Evolutionary conservation across 1,284 basidiomycete species (phyloP).

Genomic region (Paramarasmius palmivorus): DNA sequence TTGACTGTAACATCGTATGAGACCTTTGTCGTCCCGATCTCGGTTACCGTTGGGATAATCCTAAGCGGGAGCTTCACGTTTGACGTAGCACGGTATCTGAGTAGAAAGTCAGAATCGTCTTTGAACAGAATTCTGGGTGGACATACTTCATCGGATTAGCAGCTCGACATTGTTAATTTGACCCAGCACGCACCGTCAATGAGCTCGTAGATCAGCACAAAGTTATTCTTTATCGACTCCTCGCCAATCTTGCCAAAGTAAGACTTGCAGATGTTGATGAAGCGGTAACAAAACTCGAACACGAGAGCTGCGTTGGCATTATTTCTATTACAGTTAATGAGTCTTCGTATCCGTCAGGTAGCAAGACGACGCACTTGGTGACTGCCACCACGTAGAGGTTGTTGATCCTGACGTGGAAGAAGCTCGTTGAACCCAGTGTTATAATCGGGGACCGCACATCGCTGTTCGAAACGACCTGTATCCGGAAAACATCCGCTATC

Average conservation of each 20-base stretch:
- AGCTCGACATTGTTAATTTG: too few species aligned
- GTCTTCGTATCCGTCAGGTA: not conserved
- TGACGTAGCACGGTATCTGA: slow-evolving; percentile 91
- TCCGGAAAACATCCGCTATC: slow-evolving; percentile 96
- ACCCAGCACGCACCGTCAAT: slow-evolving; percentile 81
- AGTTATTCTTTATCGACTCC: slow-evolving; percentile 98
- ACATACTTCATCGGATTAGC: slow-evolving; percentile 90
- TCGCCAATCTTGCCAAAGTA: slow-evolving; percentile 99
- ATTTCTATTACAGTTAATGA: slow-evolving; percentile 52
- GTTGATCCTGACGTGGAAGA: slow-evolving; percentile 95
- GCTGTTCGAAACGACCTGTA: slow-evolving; percentile 97
- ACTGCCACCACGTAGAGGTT: slow-evolving; percentile 95
- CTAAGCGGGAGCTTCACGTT: slow-evolving; percentile 95
- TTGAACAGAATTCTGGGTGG: slow-evolving; percentile 6
- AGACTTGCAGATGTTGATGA: slow-evolving; percentile 89
- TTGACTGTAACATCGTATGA: slow-evolving; percentile 90
- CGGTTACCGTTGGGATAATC: slow-evolving; percentile 89
- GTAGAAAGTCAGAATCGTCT: slow-evolving; percentile 5
- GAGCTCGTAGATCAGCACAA: slow-evolving; percentile 94
- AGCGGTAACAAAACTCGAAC: slow-evolving; percentile 96
- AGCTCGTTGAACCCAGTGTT: slow-evolving; percentile 95
- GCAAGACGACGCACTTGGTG: slow-evolving; percentile 71
- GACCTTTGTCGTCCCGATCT: slow-evolving; percentile 89
- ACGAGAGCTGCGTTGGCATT: slow-evolving; percentile 98
- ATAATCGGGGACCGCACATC: slow-evolving; percentile 97